Evolutionary conservation across 2,329 filamentous ascomycete species (phyloP).

Genomic region (Fragosphaeria purpurea): DNA sequence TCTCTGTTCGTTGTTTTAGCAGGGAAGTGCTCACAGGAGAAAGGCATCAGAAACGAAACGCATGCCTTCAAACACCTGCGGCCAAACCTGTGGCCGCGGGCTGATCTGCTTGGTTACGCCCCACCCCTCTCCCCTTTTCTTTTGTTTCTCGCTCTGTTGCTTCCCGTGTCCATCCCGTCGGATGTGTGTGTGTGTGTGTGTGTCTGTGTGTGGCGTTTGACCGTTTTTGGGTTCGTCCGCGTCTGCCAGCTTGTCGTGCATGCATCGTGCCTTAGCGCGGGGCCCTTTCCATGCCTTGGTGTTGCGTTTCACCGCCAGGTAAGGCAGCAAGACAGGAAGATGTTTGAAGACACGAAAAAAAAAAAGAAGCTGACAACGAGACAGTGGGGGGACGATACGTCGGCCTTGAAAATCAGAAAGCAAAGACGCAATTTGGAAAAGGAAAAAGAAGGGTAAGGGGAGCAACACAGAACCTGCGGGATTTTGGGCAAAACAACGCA

Average conservation of each 20-base stretch:
- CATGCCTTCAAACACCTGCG: conserved; percentile 10
- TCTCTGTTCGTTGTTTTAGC: no score
- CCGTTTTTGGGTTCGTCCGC: no score
- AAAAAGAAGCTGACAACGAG: not conserved
- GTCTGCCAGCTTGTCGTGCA: not conserved
- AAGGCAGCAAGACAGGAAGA: conserved; percentile 4
- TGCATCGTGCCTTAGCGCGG: conserved; percentile 3
- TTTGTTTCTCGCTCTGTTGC: not conserved
- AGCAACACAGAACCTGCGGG: no score
- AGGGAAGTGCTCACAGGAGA: no score
- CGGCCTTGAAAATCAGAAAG: not conserved
- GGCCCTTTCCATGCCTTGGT: not conserved
- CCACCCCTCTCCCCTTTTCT: not conserved
- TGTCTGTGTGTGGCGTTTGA: no score
- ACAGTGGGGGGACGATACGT: no score
- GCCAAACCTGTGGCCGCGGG: conserved; percentile 10
- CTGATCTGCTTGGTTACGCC: no score
- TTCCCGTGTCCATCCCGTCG: not conserved
- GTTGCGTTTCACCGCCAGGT: conserved; percentile 3
- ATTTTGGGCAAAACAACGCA: not conserved
- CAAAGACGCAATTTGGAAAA: not conserved
- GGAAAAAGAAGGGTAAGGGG: not conserved
- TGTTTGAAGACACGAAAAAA: not conserved
- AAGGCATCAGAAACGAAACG: not conserved
- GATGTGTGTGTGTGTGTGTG: not conserved